phyloP scores from a whole-genome alignment of 1,284 basidiomycete genomes.

The Dichomitus squalens region DNA sequence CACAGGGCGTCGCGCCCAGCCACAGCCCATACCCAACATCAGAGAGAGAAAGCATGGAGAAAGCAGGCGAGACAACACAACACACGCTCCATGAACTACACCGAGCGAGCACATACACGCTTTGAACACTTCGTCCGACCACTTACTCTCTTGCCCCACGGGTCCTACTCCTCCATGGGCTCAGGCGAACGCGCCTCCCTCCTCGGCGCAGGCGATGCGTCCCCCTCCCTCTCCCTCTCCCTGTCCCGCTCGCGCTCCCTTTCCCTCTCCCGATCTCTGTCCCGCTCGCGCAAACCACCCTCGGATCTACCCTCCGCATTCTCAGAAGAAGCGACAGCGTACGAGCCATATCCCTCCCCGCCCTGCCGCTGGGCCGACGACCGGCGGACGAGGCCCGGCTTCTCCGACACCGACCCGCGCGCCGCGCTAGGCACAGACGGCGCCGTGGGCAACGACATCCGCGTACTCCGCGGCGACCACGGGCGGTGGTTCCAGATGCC shows the following conservation, averaged over 20 bases:
- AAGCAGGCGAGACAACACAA: constrained; percentile 2
- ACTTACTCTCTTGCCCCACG: background rate
- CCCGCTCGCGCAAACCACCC: constrained; percentile 1
- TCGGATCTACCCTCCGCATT: constrained; percentile 9
- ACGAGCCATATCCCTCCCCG: constrained; percentile 12
- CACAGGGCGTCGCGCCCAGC: background rate
- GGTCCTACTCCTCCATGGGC: constrained; percentile 23
- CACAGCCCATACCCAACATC: constrained; percentile 7
- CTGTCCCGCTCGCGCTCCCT: constrained; percentile 11
- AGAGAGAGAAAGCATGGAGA: background rate
- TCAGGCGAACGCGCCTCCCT: constrained; percentile 22
- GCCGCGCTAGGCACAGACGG: background rate
- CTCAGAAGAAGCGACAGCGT: background rate
- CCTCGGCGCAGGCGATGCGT: constrained; percentile 15
- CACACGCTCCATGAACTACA: background rate
- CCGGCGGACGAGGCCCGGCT: constrained; percentile 16
- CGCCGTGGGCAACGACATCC: constrained; percentile 16
- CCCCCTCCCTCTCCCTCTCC: constrained; percentile 17
- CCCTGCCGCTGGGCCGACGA: constrained; percentile 13
- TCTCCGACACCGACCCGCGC: constrained; percentile 6
- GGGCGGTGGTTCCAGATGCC: background rate
- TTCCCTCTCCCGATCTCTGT: constrained; percentile 4
- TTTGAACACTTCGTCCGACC: background rate
- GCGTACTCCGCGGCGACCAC: constrained; percentile 12
- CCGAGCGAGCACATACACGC: background rate